Evolutionary conservation across 2,329 filamentous ascomycete genomes (phyloP).

Genomic region (Diaporthe australafricana): DNA sequence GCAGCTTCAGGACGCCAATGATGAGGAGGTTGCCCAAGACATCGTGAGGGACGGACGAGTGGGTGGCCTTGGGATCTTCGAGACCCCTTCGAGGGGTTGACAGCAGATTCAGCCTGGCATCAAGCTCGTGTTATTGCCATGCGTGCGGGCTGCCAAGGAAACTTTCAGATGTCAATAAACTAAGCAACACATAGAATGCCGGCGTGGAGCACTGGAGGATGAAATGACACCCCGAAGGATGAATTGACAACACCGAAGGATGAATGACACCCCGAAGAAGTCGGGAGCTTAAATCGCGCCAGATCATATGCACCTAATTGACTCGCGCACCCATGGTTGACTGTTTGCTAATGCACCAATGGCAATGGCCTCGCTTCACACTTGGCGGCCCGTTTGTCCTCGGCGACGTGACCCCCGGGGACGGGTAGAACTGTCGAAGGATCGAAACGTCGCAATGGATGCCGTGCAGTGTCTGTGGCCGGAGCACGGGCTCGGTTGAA

Average conservation of each 20-base stretch:
- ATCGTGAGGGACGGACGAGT: neutral
- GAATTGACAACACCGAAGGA: too few species aligned
- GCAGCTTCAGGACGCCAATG: slow-evolving; percentile 40
- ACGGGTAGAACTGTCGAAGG: neutral
- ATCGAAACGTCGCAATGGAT: neutral
- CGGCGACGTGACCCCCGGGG: neutral
- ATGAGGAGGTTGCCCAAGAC: slow-evolving; percentile 42
- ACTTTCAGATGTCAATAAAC: too few species aligned
- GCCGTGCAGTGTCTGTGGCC: neutral
- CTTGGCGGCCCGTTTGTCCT: neutral
- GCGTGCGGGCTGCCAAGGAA: neutral
- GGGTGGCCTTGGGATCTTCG: neutral
- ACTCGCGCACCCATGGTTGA: neutral
- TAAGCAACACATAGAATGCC: too few species aligned
- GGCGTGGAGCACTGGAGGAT: neutral
- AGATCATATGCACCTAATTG: slow-evolving; percentile 11
- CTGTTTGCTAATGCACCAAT: neutral
- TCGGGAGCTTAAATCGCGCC: slow-evolving; percentile 16
- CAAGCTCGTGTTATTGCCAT: neutral
- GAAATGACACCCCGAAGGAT: too few species aligned
- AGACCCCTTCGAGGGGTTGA: neutral
- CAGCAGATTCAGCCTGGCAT: neutral
- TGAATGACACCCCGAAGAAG: neutral
- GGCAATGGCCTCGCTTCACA: neutral
- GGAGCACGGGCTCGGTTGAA: neutral